Conservation (phyloP, 1,284 basidiomycete species). For the Rhodotorula mucilaginosa region DNA sequence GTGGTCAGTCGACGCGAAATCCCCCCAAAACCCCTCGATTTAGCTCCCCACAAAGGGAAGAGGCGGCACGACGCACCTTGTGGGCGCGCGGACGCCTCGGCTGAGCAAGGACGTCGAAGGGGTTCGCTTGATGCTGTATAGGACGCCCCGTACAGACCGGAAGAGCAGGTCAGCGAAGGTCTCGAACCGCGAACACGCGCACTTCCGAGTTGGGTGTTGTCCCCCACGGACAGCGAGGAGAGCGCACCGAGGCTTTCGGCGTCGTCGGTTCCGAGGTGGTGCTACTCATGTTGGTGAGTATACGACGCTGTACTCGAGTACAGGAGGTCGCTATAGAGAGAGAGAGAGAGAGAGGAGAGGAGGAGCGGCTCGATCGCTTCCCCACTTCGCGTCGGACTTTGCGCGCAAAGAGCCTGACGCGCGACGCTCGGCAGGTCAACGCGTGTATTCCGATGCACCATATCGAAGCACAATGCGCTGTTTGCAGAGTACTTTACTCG, state of each 20-base stretch:
- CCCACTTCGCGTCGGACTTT: background rate
- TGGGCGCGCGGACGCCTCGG: slow-evolving; percentile 6
- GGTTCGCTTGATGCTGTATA: slow-evolving; percentile 16
- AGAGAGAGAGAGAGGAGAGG: background rate
- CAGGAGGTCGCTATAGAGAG: background rate
- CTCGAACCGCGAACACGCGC: too few species aligned
- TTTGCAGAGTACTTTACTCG: too few species aligned
- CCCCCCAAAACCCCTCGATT: background rate
- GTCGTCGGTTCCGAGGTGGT: slow-evolving; percentile 1
- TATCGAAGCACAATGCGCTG: background rate
- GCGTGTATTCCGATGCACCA: background rate
- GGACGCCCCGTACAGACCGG: background rate
- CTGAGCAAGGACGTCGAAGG: slow-evolving; percentile 19
- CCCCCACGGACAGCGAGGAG: background rate
- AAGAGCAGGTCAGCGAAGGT: too few species aligned
- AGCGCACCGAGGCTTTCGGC: slow-evolving; percentile 18
- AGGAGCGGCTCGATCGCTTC: background rate
- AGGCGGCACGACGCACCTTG: slow-evolving; percentile 12
- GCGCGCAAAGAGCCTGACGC: too few species aligned
- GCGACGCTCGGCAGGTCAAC: too few species aligned
- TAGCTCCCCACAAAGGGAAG: background rate
- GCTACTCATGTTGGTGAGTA: background rate
- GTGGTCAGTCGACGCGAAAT: background rate
- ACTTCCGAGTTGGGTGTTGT: too few species aligned
- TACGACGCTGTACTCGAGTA: too few species aligned